Base-by-base conservation (phyloP, 805 yeast genomes). In the Saccharomyces paradoxus region DNA sequence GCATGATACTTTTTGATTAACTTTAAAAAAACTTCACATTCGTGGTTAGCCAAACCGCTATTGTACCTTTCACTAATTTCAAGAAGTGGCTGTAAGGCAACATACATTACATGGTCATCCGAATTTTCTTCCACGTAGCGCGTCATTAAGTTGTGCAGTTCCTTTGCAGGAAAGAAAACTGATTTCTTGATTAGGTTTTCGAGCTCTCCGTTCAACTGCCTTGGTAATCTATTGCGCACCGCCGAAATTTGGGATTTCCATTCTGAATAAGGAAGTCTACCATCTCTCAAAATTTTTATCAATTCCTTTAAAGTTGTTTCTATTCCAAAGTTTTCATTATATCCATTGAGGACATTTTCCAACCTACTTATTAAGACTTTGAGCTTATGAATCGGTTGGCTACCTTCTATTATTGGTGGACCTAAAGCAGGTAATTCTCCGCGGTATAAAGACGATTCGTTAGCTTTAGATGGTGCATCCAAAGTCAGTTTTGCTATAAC, bases 391-490 rank as follows among this genome's bases (percentile, higher is more conserved):
- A 82, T 83, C 53, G 96, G 87, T 73, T 87, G 91, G 55, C 87
- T 80, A 65, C 99, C 98, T 67, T 78, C 82, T 58, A 89, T 77
- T 53, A 77, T 79, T 59, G 98, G 96, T 31, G 87, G 77, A 51
- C 99, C 98, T 59, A 84, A 75, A 44, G 83, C 89, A 12, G 97
- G 97, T 61, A 95, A 76, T 66, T 95, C 89, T 51, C 97, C 97
- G 70, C 89, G 96, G 64, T 81, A 94, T 51, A 97, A 96, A 69
- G 85, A 75, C 46, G 99, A 99, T 66, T 91, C 98, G 72, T 92
- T 92, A 53, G 94, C 99, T 74, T 89, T 90, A 3, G 96, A 84
- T 55, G 98, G 98, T 69, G 95, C 99, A 68, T 95, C 99, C 54
- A 94, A 77, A 17, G 97, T 85, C 62, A 94, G 78, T 56, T 94